Evolutionary conservation across 306 rosid species (phyloP).

Genomic region (Myrica gale): DNA sequence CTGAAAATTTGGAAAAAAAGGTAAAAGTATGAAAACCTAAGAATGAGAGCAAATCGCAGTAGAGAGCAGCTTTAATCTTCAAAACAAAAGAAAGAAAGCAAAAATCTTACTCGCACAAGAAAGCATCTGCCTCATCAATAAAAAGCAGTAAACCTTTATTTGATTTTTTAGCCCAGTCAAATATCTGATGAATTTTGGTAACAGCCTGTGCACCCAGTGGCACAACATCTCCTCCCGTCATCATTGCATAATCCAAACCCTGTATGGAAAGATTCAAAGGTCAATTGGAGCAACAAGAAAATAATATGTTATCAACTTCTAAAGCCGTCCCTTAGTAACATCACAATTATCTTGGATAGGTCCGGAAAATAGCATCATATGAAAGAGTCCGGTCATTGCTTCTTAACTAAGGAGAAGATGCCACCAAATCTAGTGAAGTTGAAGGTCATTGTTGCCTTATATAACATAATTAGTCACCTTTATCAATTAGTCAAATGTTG

Average conservation of each 20-base stretch:
- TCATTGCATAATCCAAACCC: constrained; percentile 99
- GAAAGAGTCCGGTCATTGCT: not conserved
- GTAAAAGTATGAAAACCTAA: not conserved
- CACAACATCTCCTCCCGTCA: constrained; percentile 99
- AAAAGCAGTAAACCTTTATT: constrained; percentile 87
- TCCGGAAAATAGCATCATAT: not conserved
- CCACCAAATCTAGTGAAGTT: not conserved
- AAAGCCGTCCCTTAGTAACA: constrained; percentile 6
- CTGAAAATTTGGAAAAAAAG: no score
- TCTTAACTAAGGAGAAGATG: not conserved
- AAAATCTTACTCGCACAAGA: constrained; percentile 92
- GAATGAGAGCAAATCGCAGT: not conserved
- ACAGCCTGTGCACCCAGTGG: constrained; percentile 97
- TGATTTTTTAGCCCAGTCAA: constrained; percentile 98
- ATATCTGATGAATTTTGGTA: constrained; percentile 95
- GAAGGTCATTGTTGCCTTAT: not conserved
- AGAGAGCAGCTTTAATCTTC: not conserved
- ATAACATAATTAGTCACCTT: not conserved
- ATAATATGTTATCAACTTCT: not conserved
- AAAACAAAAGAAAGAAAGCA: not conserved
- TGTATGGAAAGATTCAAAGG: constrained; percentile 28
- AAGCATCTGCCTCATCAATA: constrained; percentile 99
- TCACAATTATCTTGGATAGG: not conserved
- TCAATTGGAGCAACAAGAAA: not conserved
- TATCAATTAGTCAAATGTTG: not conserved